Conservation (phyloP, 495 filamentous ascomycete species). For the Aspergillus sclerotioniger region DNA sequence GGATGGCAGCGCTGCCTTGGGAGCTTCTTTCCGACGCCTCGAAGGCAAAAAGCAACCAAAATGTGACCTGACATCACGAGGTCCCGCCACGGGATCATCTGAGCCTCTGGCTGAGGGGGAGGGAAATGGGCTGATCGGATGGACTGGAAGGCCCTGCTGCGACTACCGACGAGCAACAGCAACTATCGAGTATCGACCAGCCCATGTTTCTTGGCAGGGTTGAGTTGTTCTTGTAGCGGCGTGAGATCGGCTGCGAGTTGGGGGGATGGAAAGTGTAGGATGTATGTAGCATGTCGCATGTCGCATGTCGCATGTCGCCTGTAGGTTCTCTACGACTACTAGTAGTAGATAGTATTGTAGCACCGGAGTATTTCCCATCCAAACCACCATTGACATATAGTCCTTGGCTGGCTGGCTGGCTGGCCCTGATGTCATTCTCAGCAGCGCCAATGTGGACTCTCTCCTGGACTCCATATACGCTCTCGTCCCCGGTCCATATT, state of each 20-base stretch:
- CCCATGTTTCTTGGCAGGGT: background rate
- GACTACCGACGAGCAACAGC: background rate
- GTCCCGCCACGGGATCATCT: slow-evolving; percentile 21
- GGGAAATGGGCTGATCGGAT: slow-evolving; percentile 17
- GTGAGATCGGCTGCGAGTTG: too few relatives aligned
- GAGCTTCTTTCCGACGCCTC: too few relatives aligned
- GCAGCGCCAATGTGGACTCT: background rate
- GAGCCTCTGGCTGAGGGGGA: background rate
- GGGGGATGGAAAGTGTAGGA: background rate
- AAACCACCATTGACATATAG: background rate
- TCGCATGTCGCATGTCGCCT: too few relatives aligned
- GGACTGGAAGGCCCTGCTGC: background rate
- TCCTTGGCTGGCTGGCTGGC: background rate
- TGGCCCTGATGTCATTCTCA: background rate
- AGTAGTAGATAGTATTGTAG: background rate
- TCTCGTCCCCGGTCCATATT: too few relatives aligned
- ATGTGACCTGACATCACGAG: slow-evolving; percentile 17
- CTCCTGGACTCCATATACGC: too few relatives aligned
- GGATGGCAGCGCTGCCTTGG: background rate
- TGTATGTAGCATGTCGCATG: too few relatives aligned
- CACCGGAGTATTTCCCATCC: background rate
- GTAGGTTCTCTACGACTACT: background rate
- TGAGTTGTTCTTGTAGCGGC: too few relatives aligned
- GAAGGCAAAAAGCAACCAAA: background rate
- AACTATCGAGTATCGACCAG: background rate